A percentile compares a stretch with the other conserved stretches of the same genome.
Evolutionary conservation across 1,139 yeast genomes (phyloP).

Genomic region (Ashbya aceris): DNA sequence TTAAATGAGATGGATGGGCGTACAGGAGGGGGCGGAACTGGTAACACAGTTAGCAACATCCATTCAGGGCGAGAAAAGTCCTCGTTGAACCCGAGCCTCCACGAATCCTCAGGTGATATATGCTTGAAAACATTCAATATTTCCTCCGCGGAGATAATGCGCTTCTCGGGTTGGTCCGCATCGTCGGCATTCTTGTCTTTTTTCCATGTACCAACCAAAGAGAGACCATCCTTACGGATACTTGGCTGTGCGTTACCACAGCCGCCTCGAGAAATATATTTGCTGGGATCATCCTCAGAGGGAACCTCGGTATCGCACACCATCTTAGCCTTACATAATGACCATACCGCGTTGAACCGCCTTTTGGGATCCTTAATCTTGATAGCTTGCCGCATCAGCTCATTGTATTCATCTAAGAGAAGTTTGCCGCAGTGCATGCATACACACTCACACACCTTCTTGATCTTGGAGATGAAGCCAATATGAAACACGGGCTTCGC

Average conservation of each 20-base stretch:
- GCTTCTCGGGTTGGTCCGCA: slow-evolving; percentile 85
- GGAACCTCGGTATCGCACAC: slow-evolving; percentile 85
- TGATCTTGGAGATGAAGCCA: slow-evolving; percentile 87
- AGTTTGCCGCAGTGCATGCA: slow-evolving; percentile 98
- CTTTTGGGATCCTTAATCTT: slow-evolving; percentile 89
- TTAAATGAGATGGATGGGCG: slow-evolving; percentile 97
- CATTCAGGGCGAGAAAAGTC: slow-evolving; percentile 98
- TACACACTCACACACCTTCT: slow-evolving; percentile 90
- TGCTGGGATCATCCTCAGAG: slow-evolving; percentile 51
- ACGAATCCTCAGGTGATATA: slow-evolving; percentile 76
- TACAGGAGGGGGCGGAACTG: slow-evolving; percentile 99
- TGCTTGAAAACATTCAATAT: slow-evolving; percentile 87
- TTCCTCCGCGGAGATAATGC: slow-evolving; percentile 80
- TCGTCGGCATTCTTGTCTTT: slow-evolving; percentile 66
- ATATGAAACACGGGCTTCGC: slow-evolving; percentile 98
- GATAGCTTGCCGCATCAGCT: slow-evolving; percentile 80
- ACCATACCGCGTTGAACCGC: slow-evolving; percentile 95
- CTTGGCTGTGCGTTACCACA: slow-evolving; percentile 98
- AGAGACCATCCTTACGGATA: slow-evolving; percentile 89
- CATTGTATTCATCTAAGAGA: slow-evolving; percentile 77
- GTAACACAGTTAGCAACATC: slow-evolving; percentile 92
- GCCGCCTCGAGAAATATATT: slow-evolving; percentile 71
- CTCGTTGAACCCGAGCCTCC: slow-evolving; percentile 78
- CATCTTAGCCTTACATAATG: slow-evolving; percentile 82
- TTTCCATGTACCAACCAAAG: slow-evolving; percentile 96